Evolutionary conservation across 352 stramenopile genomes (phyloP), one percentile per base, ranked within the genome.

Genomic region (Phytophthora capsici): DNA sequence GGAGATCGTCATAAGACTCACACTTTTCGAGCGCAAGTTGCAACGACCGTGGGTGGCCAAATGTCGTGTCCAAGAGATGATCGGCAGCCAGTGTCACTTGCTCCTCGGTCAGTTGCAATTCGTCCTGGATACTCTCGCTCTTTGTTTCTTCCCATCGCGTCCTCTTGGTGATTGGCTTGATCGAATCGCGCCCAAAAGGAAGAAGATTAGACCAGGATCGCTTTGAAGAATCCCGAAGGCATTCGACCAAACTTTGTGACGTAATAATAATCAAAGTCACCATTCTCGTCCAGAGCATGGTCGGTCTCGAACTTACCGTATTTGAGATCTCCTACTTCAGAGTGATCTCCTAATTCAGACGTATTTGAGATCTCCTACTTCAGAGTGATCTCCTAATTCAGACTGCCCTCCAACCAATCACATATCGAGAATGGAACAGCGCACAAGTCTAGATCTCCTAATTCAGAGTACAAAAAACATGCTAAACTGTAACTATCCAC

Each of bases 311-410:
- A n/a, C n/a, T n/a, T 74, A 56, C 41, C 50, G 51, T 63, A 68
- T 68, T 53, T 56, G 50, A 62, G 46, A 44, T 65, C 38, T 55
- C 49, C 48, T 55, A 57, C 23, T 26, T 26, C 23, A 26, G 23
- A 26, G 23, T 26, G 23, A 26, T 26, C 23, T 26, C 23, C 23
- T 26, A 26, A 46, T 62, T 53, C 51, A 51, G 12, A 63, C 60
- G 25, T n/a, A n/a, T n/a, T n/a, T n/a, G n/a, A n/a, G n/a, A 5
- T 0, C 26, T 26, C 26, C 16, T 63, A 30, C 20, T n/a, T n/a
- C n/a, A n/a, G n/a, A n/a, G n/a, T n/a, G n/a, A n/a, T n/a, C n/a
- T n/a, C n/a, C n/a, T n/a, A n/a, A n/a, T n/a, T n/a, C n/a, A n/a
- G n/a, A n/a, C n/a, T n/a, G n/a, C n/a, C n/a, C n/a, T n/a, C n/a